phyloP scores from a whole-genome alignment of 2,329 filamentous ascomycete species.

The Seiridium unicorne region DNA sequence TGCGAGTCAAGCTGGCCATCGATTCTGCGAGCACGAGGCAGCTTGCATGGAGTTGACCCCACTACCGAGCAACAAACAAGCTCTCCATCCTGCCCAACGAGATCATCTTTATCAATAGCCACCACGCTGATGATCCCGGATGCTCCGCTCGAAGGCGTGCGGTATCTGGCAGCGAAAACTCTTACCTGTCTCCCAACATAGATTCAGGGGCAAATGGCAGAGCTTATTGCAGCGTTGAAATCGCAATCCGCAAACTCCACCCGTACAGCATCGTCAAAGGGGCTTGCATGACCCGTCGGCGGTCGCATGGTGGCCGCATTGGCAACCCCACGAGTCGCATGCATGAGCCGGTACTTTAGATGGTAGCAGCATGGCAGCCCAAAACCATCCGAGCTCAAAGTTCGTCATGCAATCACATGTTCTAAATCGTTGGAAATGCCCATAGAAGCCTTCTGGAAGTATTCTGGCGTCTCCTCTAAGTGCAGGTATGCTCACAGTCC shows the following conservation, averaged over 20 bases:
- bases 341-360: not conserved
- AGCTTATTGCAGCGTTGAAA: too few relatives aligned
- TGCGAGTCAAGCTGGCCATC: not conserved
- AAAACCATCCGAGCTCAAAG: not conserved
- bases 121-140: too few relatives aligned
- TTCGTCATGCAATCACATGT: not conserved
- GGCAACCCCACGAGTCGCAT: not conserved
- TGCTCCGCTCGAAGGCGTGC: too few relatives aligned
- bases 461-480: not conserved
- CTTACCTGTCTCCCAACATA: too few relatives aligned
- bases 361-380: not conserved
- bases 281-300: not conserved
- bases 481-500: not conserved
- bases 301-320: slow-evolving; percentile 4
- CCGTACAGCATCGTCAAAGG: not conserved
- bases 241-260: not conserved
- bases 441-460: not conserved
- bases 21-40: not conserved
- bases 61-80: not conserved
- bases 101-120: too few relatives aligned
- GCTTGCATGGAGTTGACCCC: not conserved
- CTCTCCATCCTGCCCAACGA: not conserved
- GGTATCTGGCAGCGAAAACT: too few relatives aligned
- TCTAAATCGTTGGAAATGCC: not conserved
- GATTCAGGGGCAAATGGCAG: too few relatives aligned